A percentile compares a stretch with the other conserved stretches of the same genome.
These are phyloP conservation scores for Beta lomatogona DNA, from an alignment of 179 eudicot species.

Conservation along the genomic window DNA sequence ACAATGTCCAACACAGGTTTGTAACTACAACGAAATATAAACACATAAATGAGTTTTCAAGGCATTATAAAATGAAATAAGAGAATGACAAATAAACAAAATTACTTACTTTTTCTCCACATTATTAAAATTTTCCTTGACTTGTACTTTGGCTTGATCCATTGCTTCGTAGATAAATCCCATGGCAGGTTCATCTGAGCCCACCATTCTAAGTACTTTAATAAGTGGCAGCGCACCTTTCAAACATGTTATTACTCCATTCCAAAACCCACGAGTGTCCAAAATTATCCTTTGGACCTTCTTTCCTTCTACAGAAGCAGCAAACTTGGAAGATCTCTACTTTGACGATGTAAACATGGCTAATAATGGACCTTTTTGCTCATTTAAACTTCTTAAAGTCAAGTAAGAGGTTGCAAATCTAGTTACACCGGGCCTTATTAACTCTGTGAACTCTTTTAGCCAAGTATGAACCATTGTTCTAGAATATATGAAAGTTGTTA, in stretches of 20 bases:
- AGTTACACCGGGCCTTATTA: not conserved
- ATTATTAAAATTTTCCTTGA: slow-evolving; percentile 10
- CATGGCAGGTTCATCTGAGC: not conserved
- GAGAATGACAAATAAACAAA: not conserved
- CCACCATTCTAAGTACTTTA: slow-evolving; percentile 12
- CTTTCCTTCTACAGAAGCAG: too few relatives aligned
- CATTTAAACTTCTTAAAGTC: not conserved
- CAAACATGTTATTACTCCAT: not conserved
- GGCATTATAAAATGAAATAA: not conserved
- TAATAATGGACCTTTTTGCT: too few relatives aligned
- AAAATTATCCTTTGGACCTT: too few relatives aligned
- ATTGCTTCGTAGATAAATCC: not conserved
- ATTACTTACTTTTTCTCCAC: not conserved
- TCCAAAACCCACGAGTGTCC: too few relatives aligned
- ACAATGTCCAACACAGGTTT: not conserved
- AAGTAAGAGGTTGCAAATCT: not conserved
- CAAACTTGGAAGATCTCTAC: too few relatives aligned
- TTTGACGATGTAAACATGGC: too few relatives aligned
- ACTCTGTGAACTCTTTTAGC: not conserved
- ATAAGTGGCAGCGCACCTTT: slow-evolving; percentile 1
- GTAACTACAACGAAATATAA: not conserved
- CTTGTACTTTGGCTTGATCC: not conserved
- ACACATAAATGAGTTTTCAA: not conserved
- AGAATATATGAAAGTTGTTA: not conserved
- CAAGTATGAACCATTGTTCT: not conserved